Conservation (phyloP, 225 moss, liverwort and hornwort genomes). For the Ulota crispa region DNA sequence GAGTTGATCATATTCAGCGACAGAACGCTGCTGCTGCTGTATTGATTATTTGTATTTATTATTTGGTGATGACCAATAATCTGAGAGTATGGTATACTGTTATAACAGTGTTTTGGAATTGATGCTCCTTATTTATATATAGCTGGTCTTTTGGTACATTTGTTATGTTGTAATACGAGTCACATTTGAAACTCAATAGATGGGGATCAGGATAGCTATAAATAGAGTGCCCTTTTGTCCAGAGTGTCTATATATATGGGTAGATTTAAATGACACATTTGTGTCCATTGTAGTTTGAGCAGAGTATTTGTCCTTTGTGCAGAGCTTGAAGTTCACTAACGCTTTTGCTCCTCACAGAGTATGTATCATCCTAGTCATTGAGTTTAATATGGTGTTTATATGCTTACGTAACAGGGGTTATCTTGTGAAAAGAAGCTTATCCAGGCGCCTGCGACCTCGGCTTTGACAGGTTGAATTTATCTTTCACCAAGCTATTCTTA, state of each 20-base stretch:
- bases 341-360: not conserved
- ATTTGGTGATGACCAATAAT: constrained; percentile 25
- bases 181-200: not conserved
- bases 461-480: not conserved
- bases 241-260: not conserved
- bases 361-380: not conserved
- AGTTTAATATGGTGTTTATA: not conserved
- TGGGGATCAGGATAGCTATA: not conserved
- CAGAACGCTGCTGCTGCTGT: constrained; percentile 30
- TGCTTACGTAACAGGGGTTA: not conserved
- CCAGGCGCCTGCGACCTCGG: not conserved
- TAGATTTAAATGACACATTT: not conserved
- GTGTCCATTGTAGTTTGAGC: not conserved
- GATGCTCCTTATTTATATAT: not conserved
- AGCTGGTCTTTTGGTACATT: not conserved
- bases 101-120: not conserved
- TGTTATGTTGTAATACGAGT: not conserved
- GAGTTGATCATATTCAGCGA: constrained; percentile 38
- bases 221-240: not conserved
- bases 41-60: constrained; percentile 33
- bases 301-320: not conserved
- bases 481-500: not conserved
- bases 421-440: not conserved
- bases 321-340: not conserved
- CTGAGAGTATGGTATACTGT: not conserved